These are phyloP conservation scores for Gossypium rotundifolium DNA, from an alignment of 345 rosid genomes.

Conservation along the genomic window DNA sequence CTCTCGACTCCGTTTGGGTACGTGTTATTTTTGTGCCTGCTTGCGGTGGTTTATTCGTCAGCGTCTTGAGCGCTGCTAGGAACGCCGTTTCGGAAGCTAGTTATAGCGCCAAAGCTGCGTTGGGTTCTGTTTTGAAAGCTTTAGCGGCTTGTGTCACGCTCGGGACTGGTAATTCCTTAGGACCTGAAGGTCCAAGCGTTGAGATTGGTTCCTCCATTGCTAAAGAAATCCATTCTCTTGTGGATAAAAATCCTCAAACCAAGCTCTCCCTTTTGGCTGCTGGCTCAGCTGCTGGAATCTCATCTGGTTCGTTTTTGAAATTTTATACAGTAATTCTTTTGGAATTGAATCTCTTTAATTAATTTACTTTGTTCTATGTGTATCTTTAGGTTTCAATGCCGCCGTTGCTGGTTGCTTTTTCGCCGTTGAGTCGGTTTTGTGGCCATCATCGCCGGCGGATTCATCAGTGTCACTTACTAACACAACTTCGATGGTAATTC, in stretches of 20 bases:
- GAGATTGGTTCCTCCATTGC: slow-evolving; percentile 91
- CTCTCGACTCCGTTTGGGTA: slow-evolving; percentile 48
- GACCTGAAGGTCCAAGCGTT: slow-evolving; percentile 96
- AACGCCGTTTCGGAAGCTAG: slow-evolving; percentile 20
- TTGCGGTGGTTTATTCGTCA: slow-evolving; percentile 65
- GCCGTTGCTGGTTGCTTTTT: slow-evolving; percentile 98
- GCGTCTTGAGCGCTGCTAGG: slow-evolving; percentile 44
- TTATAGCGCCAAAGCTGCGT: slow-evolving; percentile 25
- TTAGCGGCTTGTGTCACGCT: slow-evolving; percentile 82
- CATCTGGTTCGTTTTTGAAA: slow-evolving; percentile 54
- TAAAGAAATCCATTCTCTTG: slow-evolving; percentile 43
- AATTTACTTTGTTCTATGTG: neutral
- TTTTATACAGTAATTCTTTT: neutral
- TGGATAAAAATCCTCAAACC: slow-evolving; percentile 33
- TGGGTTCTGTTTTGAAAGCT: slow-evolving; percentile 62
- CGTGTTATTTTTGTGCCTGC: slow-evolving; percentile 71
- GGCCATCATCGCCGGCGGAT: slow-evolving; percentile 73
- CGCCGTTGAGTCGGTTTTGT: slow-evolving; percentile 84
- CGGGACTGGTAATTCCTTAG: slow-evolving; percentile 88
- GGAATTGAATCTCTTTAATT: neutral
- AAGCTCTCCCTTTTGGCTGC: slow-evolving; percentile 77
- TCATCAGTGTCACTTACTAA: slow-evolving; percentile 60
- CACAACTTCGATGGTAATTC: slow-evolving; percentile 84
- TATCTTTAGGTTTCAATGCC: slow-evolving; percentile 73
- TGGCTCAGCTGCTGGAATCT: slow-evolving; percentile 84